Evolutionary conservation across 1,139 yeast species (phyloP).

Genomic region (Meyerozyma guilliermondii): DNA sequence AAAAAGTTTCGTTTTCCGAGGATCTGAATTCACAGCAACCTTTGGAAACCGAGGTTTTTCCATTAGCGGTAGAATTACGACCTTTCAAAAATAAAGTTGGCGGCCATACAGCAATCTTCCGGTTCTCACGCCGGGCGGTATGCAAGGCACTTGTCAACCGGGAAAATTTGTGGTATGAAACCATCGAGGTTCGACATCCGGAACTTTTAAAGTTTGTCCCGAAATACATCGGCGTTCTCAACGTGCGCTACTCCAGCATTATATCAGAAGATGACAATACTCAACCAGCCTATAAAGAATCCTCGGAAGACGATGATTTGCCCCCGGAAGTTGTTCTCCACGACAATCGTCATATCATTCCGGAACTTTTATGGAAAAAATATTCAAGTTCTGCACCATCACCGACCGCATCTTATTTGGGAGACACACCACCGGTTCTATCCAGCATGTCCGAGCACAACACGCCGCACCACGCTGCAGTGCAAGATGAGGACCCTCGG

Average conservation of each 20-base stretch:
- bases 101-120: conserved; percentile 95
- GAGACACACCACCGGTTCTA: conserved; percentile 3
- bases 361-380: conserved; percentile 65
- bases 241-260: conserved; percentile 70
- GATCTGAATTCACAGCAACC: conserved; percentile 3
- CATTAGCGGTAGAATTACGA: conserved; percentile 76
- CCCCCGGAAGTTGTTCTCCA: conserved; percentile 81
- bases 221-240: conserved; percentile 84
- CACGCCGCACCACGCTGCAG: conserved; percentile 1
- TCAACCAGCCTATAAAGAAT: conserved; percentile 4
- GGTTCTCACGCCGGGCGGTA: conserved; percentile 89
- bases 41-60: conserved; percentile 28
- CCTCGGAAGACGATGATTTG: conserved; percentile 21
- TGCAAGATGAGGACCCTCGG: not conserved
- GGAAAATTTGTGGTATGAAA: conserved; percentile 89
- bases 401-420: conserved; percentile 18
- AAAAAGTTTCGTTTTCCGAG: conserved; percentile 9
- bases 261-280: conserved; percentile 22
- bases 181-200: conserved; percentile 71
- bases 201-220: conserved; percentile 86
- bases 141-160: conserved; percentile 89
- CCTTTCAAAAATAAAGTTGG: conserved; percentile 94
- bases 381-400: conserved; percentile 57
- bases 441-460: not conserved
- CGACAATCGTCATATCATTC: conserved; percentile 86